Evolutionary conservation across 148 eudicot genomes (phyloP), one percentile per base, ranked within the genome.

Genomic region (Rhododendron simsii): DNA sequence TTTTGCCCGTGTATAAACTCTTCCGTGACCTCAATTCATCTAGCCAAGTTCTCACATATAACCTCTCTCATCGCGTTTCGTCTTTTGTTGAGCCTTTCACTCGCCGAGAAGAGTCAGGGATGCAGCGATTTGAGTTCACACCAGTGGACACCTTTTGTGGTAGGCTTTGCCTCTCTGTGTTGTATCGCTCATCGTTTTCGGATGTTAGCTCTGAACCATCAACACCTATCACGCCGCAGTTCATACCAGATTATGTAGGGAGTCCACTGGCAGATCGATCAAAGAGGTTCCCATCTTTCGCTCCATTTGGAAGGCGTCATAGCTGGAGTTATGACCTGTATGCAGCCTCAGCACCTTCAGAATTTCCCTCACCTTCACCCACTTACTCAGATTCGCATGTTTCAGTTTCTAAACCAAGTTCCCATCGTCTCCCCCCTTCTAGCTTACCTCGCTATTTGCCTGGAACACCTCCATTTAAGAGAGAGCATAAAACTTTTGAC

Each of bases 241-340:
- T 96, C 88, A 95, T 96, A 86, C 88, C 94, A 74, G 95, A 95
- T 90, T 96, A 96, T 94, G 98, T 96, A 63, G 97, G 98, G 35
- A 96, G 99, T 86, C 97, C 98, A 33, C 71, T 94, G 88, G 96
- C 96, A 14, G 97, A 95, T 81, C 96, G 93, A 39, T 85, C 95
- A 14, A 96, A 90, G 86, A 89, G 96, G 86, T 89, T 94, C 86
- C 93, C 99, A 5, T 92, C 95, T 80, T 88, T 87, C 75, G 89
- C 90, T 73, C 94, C 97, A 21, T 92, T 94, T 82, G 89, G 89
- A 35, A 92, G 98, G 87, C 93, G 94, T 41, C 98, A 96, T 90
- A 96, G 99, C 85, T 95, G 99, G 99, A 91, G 96, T 86, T 90
- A 91, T 87, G 98, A 93, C 71, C 76, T 89, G 50, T 90, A 86